Evolutionary conservation across 148 eudicot species (phyloP), one percentile per base, ranked within the genome.

Genomic region (Rhododendron vialii): DNA sequence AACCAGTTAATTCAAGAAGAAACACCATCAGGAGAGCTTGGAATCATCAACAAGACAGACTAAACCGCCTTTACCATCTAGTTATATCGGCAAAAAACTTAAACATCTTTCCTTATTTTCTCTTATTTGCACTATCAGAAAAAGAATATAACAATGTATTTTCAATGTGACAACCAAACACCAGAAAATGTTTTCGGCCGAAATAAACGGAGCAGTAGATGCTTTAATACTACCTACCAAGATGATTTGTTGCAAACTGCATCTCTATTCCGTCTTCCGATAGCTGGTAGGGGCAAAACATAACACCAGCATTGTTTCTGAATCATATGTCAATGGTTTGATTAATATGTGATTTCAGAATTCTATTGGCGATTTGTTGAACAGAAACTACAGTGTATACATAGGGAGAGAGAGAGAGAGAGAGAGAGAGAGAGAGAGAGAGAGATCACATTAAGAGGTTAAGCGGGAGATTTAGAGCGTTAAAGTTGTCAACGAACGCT

Each of bases 271-370:
- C 97, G 84, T 96, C 99, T 87, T 92, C 85, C 2, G 99, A 96
- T 59, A 95, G 95, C 81, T 92, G 89, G 86, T 69, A 95, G 0
- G 98, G 99, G 82, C 98, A 93, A 85, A 95, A 95, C 98, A 95
- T 96, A 67, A 96, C 87, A 13, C 99, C 99, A 33, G 98, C 99
- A 88, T 96, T 96, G 91, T 96, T 96, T 94, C 99, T 96, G 92
- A 84, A 67, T 74, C 15, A 65, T 26, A 51, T 30, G n/a, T 20
- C 83, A 59, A 35, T 33, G 48, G 48, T 3, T 35, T 82, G 30
- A 36, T 82, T 36, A 82, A 59, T 20, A 20, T 15, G 69, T 33
- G 47, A 81, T 14, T 55, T 30, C 13, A 53, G 22, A 26, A n/a
- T 67, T 26, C 71, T 26, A 71, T 33, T 3, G 24, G 83, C 3